A percentile compares a stretch with the other conserved stretches of the same genome.
Evolutionary conservation across 768 basidiomycete species (phyloP).

Genomic region (Mycena galericulata): DNA sequence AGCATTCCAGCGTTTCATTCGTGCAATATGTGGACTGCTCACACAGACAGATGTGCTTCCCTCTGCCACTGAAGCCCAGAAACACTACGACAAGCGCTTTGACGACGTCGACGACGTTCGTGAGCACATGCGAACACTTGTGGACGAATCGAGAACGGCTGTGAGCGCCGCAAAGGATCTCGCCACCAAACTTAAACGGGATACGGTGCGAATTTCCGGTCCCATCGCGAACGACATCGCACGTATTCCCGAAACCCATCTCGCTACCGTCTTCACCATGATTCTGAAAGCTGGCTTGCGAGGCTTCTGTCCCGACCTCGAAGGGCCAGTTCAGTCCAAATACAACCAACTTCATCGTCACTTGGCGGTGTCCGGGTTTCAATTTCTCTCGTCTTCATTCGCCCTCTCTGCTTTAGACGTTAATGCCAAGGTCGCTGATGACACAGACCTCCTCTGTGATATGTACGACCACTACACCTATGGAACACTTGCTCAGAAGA

Average conservation of each 20-base stretch:
- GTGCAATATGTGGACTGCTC: conserved; percentile 2
- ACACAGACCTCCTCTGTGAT: not conserved
- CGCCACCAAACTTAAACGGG: not conserved
- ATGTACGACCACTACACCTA: too few species aligned
- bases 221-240: conserved; percentile 1
- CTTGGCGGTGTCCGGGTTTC: not conserved
- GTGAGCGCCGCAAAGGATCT: not conserved
- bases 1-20: conserved; percentile 15
- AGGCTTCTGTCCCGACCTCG: conserved; percentile 12
- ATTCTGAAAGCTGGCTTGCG: too few species aligned
- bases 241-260: not conserved
- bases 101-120: not conserved
- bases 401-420: not conserved
- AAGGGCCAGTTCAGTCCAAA: not conserved
- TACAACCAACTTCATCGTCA: conserved; percentile 13
- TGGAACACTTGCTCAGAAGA: conserved; percentile 5
- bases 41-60: not conserved
- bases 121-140: not conserved
- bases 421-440: not conserved
- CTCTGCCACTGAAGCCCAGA: not conserved
- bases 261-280: not conserved
- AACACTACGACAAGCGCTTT: conserved; percentile 22
- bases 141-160: conserved; percentile 1
- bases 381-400: not conserved
- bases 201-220: not conserved